Evolutionary conservation across 179 eudicot species (phyloP).

Genomic region (Gypsophila paniculata): DNA sequence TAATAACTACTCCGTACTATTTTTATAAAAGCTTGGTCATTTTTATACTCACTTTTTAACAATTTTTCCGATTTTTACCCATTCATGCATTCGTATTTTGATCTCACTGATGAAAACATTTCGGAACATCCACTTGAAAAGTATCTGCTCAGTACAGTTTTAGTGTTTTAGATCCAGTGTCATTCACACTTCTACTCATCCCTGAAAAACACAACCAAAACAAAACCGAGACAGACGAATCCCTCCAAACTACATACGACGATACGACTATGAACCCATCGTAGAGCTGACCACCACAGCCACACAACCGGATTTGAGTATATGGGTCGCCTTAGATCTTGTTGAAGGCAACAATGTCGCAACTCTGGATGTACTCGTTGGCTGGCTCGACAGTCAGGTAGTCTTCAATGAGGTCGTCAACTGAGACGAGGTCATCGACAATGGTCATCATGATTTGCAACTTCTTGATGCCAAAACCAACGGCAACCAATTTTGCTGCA

Average conservation of each 20-base stretch:
- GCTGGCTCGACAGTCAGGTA: slow-evolving; percentile 64
- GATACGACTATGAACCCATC: not conserved
- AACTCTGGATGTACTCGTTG: slow-evolving; percentile 83
- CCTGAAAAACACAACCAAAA: slow-evolving; percentile 24
- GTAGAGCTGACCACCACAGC: not conserved
- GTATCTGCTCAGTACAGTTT: not conserved
- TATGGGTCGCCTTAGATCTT: slow-evolving; percentile 48
- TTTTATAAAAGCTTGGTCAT: no score
- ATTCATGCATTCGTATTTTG: no score
- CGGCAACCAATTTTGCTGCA: slow-evolving; percentile 85
- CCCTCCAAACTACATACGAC: not conserved
- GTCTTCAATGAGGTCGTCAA: slow-evolving; percentile 74
- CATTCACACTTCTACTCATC: no score
- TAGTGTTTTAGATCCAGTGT: slow-evolving; percentile 9
- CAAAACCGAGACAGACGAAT: slow-evolving; percentile 20
- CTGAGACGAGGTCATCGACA: slow-evolving; percentile 88
- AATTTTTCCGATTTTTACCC: no score
- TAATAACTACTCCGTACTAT: no score
- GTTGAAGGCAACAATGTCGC: slow-evolving; percentile 98
- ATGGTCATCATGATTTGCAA: slow-evolving; percentile 84
- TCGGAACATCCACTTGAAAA: not conserved
- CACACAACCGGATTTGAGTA: not conserved
- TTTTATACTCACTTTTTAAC: no score
- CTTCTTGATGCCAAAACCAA: slow-evolving; percentile 94
- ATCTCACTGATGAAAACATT: not conserved